Base-by-base conservation (phyloP, 2,329 filamentous ascomycete genomes). In the Colletotrichum shisoi region DNA sequence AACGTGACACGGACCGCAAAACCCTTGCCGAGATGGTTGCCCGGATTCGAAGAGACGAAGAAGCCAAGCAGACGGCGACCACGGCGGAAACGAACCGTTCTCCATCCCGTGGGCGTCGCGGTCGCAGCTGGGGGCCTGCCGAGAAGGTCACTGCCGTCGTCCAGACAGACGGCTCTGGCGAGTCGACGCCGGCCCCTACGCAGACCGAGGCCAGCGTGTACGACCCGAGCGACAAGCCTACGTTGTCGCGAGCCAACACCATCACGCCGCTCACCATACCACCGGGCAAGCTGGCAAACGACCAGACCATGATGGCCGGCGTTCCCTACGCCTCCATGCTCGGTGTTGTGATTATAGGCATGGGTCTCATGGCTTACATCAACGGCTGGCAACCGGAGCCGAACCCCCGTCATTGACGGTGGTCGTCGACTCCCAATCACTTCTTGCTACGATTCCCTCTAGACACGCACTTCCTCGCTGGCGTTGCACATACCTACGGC, bases 1-100 rank as follows among this genome's bases (percentile, higher is more conserved):
- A 97, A 72, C 87, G 90, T 52, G 87, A 90, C 62, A 83, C 87
- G 48, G 87, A 89, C 61, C 88, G 90, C 62, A 89, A 91, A 76
- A 90, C 90, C 1, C 80, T 99, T 51, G 89, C 91, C 1, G 92
- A 97, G 75, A 95, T 98, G 92, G 89, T 97, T 13, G 84, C 92
- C 72, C 89, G 90, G 71, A 90, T 97, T 63, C 87, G 93, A 60
- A 84, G 83, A 72, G 89, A 93, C 71, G 87, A 89, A 71, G 86
- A 86, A 71, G 83, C 81, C 37, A 79, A 75, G 70, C 81, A 79
- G 71, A 79, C 78, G 39, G 81, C 78, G n/a, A 54, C 64, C 15
- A 79, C 79, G 3, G 79, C 79, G 40, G 76, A 79, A 69, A 80
- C 77, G 56, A 74, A 76, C 2, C 78, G 76, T 24, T 80, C 79